Base-by-base conservation (phyloP, 2,329 filamentous ascomycete species). In the Colletotrichum gigasporum region DNA sequence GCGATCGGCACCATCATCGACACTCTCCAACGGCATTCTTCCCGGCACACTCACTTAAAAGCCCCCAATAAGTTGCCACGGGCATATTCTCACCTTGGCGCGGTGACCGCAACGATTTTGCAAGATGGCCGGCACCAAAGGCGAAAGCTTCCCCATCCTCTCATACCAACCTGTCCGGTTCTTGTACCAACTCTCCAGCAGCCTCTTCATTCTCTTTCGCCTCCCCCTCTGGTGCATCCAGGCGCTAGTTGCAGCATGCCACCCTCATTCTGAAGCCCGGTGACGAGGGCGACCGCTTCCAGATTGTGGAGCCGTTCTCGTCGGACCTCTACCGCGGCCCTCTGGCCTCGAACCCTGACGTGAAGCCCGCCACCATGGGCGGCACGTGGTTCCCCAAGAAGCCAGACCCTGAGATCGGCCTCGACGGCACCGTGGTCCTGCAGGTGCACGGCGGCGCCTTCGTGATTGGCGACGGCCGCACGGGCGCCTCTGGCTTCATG, bases 381-480 rank as follows among this genome's bases (percentile, higher is more conserved):
- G 59, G 64, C 22, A 71, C 69, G 3, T 72, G 71, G 71, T 71
- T 69, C 9, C 71, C 71, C 3, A 60, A 63, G 22, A 51, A 52
- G 18, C 68, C 69, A 6, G 48, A 60, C 18, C 30, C 45, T 14
- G 57, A 54, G 22, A 45, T 35, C 22, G 12, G 66, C 66, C 11
- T 60, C 44, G 14, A 35, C 12, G 57, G 57, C 57, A 32, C n/a
- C 37, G 68, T 73, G 5, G 65, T 65, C 8, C 65, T 77, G 28
- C 74, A 77, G 39, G 68, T 77, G 41, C 75, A 77, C 56, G 75
- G 75, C 22, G 74, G 75, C 8, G 75, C 67, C 18, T 76, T 69
- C 61, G 72, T 73, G 12, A 65, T 77, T 12, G 73, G 74, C 10
- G 68, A 70, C 28, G 73, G 74, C 3, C 73, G 74, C 10, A 73